Base-by-base conservation (phyloP, 176 grass and related monocot genomes). In the Triticum dicoccoides region DNA sequence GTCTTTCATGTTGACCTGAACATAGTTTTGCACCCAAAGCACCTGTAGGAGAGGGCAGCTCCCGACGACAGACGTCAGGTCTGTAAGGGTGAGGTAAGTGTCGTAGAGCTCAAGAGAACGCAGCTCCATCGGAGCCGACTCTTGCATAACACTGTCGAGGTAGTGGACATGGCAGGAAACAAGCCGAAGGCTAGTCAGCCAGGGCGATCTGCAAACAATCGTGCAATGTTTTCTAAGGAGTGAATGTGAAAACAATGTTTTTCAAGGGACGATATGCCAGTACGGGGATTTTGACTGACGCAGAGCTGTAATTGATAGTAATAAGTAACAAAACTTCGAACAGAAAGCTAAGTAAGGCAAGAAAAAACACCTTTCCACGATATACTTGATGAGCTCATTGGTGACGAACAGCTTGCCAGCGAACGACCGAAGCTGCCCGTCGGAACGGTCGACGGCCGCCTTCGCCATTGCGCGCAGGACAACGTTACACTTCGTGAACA, bases 401-500 rank as follows among this genome's bases (percentile, higher is more conserved):
- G 18, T 39, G 68, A 71, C 4, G 0, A 71, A 71, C 3, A 0
- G 0, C 34, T 9, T 39, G 17, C 69, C 35, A 37, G 20, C 35
- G 20, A 72, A 72, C 69, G 5, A 2, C 33, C 37, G 37, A 42
- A 72, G 20, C 37, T 72, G 69, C 39, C 69, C 69, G 6, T 12
- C 20, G 1, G 69, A 42, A n/a, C 69, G 69, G 69, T 72, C 69
- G 2, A 72, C 37, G 37, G 37, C 69, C 37, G 69, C 35, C 37
- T 23, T 72, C 10, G 1, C 69, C 37, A 72, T 72, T 6, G 37
- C 35, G 6, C 2, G 9, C 35, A 21, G 4, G 18, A n/a, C 65
- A 41, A 0, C 0, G 0, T 18, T 3, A 13, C 3, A 4, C 34
- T 38, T 38, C 8, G 2, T 0, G 7, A 10, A 4, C 7, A 70